phyloP scores from a whole-genome alignment of 768 basidiomycete species.

The Naganishia vishniacii region DNA sequence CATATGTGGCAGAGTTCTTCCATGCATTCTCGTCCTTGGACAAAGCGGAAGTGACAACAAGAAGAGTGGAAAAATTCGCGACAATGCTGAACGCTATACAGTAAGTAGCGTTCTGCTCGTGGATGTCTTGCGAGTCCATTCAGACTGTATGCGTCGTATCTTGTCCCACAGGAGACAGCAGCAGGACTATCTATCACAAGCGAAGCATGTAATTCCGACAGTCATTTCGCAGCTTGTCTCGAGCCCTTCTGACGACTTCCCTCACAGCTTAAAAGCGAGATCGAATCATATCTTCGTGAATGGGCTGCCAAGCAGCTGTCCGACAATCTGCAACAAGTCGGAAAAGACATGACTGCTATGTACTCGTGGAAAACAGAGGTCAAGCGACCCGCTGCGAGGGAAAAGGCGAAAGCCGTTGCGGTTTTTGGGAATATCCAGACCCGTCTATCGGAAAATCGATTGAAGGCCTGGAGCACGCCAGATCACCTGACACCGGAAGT shows the following conservation, averaged over 20 bases:
- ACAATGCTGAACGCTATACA: conserved; percentile 70
- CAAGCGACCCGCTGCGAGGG: conserved; percentile 76
- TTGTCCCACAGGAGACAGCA: conserved; percentile 6
- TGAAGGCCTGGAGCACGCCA: conserved; percentile 77
- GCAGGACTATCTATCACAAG: conserved; percentile 6
- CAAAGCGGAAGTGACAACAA: conserved; percentile 87
- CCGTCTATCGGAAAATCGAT: conserved; percentile 81
- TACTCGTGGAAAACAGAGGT: conserved; percentile 16
- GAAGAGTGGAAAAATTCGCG: conserved; percentile 90
- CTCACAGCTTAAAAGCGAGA: neutral
- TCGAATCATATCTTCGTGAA: neutral
- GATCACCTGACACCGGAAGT: conserved; percentile 62
- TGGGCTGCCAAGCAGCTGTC: conserved; percentile 14
- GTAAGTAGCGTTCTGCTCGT: conserved; percentile 30
- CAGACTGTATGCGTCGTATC: too few relatives aligned
- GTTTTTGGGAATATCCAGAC: conserved; percentile 90
- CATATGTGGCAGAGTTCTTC: conserved; percentile 94
- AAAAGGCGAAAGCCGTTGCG: conserved; percentile 80
- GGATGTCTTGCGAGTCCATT: too few relatives aligned
- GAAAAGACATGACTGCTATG: conserved; percentile 3
- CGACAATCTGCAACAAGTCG: conserved; percentile 11
- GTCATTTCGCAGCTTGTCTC: neutral
- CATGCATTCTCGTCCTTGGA: conserved; percentile 98
- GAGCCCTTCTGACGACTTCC: neutral
- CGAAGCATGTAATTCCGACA: conserved; percentile 1